Conservation (phyloP, 2,329 filamentous ascomycete species). For the Penicillium sp. region DNA sequence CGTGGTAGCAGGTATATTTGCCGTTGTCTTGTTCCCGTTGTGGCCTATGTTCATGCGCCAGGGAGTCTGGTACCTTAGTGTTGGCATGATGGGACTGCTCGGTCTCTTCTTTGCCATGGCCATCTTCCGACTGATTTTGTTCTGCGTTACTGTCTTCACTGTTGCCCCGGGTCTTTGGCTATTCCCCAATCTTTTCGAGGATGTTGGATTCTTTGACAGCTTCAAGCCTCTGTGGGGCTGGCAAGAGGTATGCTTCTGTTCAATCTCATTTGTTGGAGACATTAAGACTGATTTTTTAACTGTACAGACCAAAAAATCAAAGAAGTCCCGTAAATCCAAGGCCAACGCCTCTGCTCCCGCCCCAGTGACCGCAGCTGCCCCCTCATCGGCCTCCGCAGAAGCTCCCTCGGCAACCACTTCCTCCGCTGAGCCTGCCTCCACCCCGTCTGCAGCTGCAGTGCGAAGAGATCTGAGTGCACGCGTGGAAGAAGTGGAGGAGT, state of each 20-base stretch:
- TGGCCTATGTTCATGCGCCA: slow-evolving; percentile 90
- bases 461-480: slow-evolving; percentile 45
- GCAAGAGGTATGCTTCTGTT: slow-evolving; percentile 72
- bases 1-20: slow-evolving; percentile 79
- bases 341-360: neutral
- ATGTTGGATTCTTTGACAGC: slow-evolving; percentile 96
- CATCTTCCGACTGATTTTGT: slow-evolving; percentile 92
- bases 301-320: slow-evolving; percentile 41
- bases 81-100: slow-evolving; percentile 85
- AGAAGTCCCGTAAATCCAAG: slow-evolving; percentile 36
- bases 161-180: slow-evolving; percentile 90
- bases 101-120: slow-evolving; percentile 97
- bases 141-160: slow-evolving; percentile 85
- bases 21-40: slow-evolving; percentile 89
- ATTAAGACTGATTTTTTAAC: slow-evolving; percentile 5
- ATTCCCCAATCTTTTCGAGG: slow-evolving; percentile 96
- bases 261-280: neutral
- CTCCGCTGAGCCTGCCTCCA: slow-evolving; percentile 37
- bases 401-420: slow-evolving; percentile 36
- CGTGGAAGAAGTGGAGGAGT: slow-evolving; percentile 49
- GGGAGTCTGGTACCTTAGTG: slow-evolving; percentile 95
- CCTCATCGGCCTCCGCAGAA: slow-evolving; percentile 7
- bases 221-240: slow-evolving; percentile 97
- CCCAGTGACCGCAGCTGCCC: slow-evolving; percentile 5
- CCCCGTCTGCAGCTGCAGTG: slow-evolving; percentile 27